These are phyloP conservation scores for Phaffia rhodozyma DNA, from an alignment of 1,284 basidiomycete species.

Conservation along the genomic window DNA sequence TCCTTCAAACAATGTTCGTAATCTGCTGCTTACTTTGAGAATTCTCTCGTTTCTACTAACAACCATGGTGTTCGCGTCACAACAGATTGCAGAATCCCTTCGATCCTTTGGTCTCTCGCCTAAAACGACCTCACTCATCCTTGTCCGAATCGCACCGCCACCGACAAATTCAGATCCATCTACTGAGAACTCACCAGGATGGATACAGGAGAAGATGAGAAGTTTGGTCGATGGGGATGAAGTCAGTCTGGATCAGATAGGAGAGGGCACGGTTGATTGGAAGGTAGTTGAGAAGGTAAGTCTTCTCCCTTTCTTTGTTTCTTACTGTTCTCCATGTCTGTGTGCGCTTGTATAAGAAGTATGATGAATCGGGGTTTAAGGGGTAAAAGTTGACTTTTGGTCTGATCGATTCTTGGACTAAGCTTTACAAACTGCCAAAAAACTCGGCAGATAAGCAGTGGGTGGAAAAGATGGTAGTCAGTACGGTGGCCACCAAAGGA, in stretches of 20 bases:
- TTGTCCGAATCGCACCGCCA: constrained; percentile 49
- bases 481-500: constrained; percentile 67
- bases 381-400: neutral
- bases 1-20: constrained; percentile 64
- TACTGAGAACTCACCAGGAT: constrained; percentile 10
- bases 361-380: too few relatives aligned
- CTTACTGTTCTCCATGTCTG: neutral
- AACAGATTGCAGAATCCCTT: constrained; percentile 72
- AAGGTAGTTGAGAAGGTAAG: constrained; percentile 38
- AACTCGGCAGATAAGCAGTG: constrained; percentile 36
- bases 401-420: neutral
- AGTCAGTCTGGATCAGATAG: constrained; percentile 35
- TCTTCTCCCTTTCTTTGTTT: neutral
- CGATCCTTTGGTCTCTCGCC: constrained; percentile 69
- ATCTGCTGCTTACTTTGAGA: neutral
- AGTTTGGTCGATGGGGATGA: constrained; percentile 48
- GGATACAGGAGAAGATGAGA: constrained; percentile 44
- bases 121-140: constrained; percentile 51
- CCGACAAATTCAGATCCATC: constrained; percentile 27
- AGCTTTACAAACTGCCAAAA: constrained; percentile 59
- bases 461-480: constrained; percentile 56
- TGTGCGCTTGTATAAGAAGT: neutral
- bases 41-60: neutral
- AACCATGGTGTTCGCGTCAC: neutral
- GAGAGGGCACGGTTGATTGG: constrained; percentile 22